Percentiles rank a stretch among this genome's conserved stretches.
phyloP scores from a whole-genome alignment of 108 stramenopile genomes.

The Thalassiosira profunda region DNA sequence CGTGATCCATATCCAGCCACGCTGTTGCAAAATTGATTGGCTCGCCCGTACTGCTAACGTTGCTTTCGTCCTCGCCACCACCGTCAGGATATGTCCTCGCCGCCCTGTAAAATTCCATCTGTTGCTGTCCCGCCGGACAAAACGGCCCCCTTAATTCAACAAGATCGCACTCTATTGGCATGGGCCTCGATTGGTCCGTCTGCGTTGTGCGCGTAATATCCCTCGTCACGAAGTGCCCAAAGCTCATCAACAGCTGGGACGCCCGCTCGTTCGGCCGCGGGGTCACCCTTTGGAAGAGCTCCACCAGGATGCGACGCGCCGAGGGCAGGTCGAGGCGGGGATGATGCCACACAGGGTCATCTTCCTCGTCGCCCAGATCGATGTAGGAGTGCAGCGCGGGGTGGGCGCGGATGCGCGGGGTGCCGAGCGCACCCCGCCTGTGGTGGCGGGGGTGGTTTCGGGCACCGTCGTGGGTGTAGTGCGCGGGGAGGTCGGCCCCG shows the following conservation, averaged over 20 bases:
- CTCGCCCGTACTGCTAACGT: not conserved
- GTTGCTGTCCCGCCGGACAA: slow-evolving; percentile 3
- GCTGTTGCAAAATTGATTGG: slow-evolving; percentile 20
- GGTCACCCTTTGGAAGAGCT: not conserved
- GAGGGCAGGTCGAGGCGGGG: slow-evolving; percentile 9
- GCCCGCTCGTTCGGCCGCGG: slow-evolving; percentile 11
- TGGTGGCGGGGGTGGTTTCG: slow-evolving; percentile 3
- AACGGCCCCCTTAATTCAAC: not conserved
- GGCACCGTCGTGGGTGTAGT: slow-evolving; percentile 14
- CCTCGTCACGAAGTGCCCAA: slow-evolving; percentile 18
- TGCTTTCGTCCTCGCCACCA: not conserved
- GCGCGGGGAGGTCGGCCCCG: not conserved
- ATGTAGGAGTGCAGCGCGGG: slow-evolving; percentile 14
- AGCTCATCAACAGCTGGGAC: slow-evolving; percentile 19
- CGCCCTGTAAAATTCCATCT: slow-evolving; percentile 5
- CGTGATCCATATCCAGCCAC: slow-evolving; percentile 26
- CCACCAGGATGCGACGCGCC: slow-evolving; percentile 8
- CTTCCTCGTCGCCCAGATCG: not conserved
- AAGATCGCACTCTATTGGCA: slow-evolving; percentile 8
- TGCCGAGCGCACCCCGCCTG: not conserved
- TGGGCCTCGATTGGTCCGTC: not conserved
- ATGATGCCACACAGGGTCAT: not conserved
- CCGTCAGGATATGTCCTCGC: not conserved
- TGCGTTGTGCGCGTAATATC: not conserved
- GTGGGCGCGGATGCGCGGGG: not conserved